Evolutionary conservation across 371 early-diverging fungal species (phyloP).

Genomic region (Syncephalastrum monosporum): DNA sequence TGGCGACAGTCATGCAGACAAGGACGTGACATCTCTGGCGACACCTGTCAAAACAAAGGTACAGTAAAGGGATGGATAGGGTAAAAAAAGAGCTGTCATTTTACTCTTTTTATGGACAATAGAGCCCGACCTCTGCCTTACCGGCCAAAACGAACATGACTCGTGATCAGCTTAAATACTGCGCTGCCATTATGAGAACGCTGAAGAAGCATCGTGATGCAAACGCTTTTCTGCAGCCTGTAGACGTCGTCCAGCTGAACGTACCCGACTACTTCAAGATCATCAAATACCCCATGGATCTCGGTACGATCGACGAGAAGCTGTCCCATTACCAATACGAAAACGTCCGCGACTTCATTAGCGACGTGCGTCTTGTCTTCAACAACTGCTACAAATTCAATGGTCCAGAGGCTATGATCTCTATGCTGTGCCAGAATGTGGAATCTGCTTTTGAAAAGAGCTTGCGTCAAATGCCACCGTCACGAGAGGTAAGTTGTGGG

Average conservation of each 20-base stretch:
- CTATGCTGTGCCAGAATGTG: conserved; percentile 70
- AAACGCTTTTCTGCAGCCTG: conserved; percentile 85
- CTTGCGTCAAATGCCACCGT: conserved; percentile 64
- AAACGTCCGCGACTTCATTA: conserved; percentile 62
- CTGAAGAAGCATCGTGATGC: conserved; percentile 75
- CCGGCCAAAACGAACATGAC: conserved; percentile 49
- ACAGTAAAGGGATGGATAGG: conserved; percentile 1
- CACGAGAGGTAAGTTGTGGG: conserved; percentile 23
- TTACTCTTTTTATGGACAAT: not conserved
- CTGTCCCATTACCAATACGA: conserved; percentile 71
- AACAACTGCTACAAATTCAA: conserved; percentile 90
- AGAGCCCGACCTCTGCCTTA: conserved; percentile 19
- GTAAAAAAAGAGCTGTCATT: not conserved
- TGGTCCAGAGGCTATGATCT: conserved; percentile 71
- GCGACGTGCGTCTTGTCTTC: conserved; percentile 74
- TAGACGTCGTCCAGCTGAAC: conserved; percentile 84
- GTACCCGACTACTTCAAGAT: conserved; percentile 93
- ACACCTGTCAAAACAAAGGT: conserved; percentile 1
- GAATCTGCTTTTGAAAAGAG: conserved; percentile 70
- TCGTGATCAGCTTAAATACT: conserved; percentile 77
- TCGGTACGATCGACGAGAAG: conserved; percentile 88
- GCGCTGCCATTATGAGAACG: conserved; percentile 65
- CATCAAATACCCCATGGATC: conserved; percentile 96
- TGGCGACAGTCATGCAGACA: no score
- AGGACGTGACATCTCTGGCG: no score